Evolutionary conservation across 257 asterid species (phyloP), one percentile per base, ranked within the genome.

Genomic region (Nicotiana otophora): DNA sequence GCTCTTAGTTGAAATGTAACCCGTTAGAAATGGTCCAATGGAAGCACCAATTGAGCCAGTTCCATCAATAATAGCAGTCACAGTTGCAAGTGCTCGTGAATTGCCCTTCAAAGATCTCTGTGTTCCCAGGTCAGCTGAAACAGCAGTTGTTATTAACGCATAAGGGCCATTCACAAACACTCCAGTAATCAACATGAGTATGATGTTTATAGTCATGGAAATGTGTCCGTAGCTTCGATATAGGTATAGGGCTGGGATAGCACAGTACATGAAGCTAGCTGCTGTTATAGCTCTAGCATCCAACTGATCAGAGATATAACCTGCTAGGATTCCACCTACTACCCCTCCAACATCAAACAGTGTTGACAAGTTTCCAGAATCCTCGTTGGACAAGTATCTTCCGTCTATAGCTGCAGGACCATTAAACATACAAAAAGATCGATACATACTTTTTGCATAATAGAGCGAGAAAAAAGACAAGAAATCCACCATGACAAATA

Each of bases 31-130:
- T 3, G 98, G 99, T 66, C 99, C 99, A 4, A 94, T 60, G 5
- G 99, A 98, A 30, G 99, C 99, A 19, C 99, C 99, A 5, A 96
- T 91, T 3, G 99, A 96, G 23, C 99, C 99, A 0, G 99, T 96
- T 64, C 98, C 99, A 34, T 96, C 99, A 2, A 96, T 96, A 77
- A 94, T 96, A 10, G 98, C 98, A 7, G 98, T 94, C 1, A 96
- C 99, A 0, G 98, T 96, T 81, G 98, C 99, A 9, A 96, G 82
- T 8, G 98, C 99, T 78, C 96, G 79, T 1, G 98, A 82, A 69
- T 91, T 94, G 66, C 96, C 98, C 86, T 84, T 96, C 86, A 96
- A 76, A 10, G 97, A 93, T 78, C 95, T 90, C 82, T 96, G 98
- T 55, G 98, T 94, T 78, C 99, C 99, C 69, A 96, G 88, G 84